Percentiles rank a stretch among this genome's conserved stretches.
These are phyloP conservation scores for Blastobotrys elegans DNA, from an alignment of 1,139 yeast genomes.

Conservation along the genomic window DNA sequence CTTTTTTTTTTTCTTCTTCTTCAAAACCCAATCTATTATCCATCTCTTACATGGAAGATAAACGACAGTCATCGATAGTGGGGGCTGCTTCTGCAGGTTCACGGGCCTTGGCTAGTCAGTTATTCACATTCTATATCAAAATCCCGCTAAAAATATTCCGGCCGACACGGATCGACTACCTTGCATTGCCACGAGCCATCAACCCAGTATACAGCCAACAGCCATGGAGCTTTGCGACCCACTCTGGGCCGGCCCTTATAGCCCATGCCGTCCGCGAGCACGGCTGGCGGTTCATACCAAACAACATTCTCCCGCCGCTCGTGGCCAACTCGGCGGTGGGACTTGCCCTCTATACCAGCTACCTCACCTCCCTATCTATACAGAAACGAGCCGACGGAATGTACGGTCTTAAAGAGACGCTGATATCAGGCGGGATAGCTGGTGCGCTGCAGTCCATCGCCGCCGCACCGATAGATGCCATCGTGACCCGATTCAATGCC, in stretches of 20 bases:
- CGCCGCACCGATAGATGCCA: constrained; percentile 92
- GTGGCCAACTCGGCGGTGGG: constrained; percentile 87
- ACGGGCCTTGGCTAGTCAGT: constrained; percentile 74
- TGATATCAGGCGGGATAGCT: constrained; percentile 78
- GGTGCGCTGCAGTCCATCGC: constrained; percentile 85
- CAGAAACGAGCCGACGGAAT: constrained; percentile 19
- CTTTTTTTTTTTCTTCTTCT: too few relatives aligned
- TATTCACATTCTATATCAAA: constrained; percentile 71
- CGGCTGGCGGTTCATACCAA: constrained; percentile 87
- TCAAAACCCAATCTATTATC: too few relatives aligned
- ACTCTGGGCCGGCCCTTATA: constrained; percentile 69
- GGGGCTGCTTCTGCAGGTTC: constrained; percentile 77
- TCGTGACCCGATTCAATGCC: constrained; percentile 74
- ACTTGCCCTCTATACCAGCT: constrained; percentile 74
- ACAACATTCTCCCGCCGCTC: constrained; percentile 72
- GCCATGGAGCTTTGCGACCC: constrained; percentile 67
- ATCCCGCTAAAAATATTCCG: constrained; percentile 79
- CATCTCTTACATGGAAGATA: too few relatives aligned
- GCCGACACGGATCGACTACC: constrained; percentile 74
- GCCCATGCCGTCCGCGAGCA: constrained; percentile 64
- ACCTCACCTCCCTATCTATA: constrained; percentile 43
- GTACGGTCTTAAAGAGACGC: constrained; percentile 44
- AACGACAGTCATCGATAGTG: constrained; percentile 30
- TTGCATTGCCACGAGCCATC: constrained; percentile 35
- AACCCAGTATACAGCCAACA: constrained; percentile 35